Evolutionary conservation across 768 basidiomycete genomes (phyloP), one percentile per base, ranked within the genome.

Genomic region (Boletus speciosus): DNA sequence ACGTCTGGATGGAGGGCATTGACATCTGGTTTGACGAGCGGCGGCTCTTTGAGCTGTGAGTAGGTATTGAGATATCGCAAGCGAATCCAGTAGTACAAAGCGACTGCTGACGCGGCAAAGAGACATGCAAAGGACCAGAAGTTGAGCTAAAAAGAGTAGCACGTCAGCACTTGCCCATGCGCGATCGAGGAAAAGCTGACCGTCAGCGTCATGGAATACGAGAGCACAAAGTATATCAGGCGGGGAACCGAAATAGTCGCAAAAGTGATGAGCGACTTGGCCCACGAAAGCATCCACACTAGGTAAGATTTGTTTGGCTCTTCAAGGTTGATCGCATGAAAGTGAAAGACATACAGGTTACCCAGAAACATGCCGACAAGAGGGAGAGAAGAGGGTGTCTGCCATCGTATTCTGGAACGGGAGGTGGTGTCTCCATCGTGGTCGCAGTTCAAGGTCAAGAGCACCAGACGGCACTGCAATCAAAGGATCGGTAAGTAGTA

Each of bases 1-100:
- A 96, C 88, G 67, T 97, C 93, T 2, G 94, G 94, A 73, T 96
- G 94, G 40, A 93, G 79, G 61, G 91, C 89, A 59, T 88, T 88
- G 14, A 86, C 87, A 64, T 92, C 90, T 0, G 88, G 82, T 62
- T 93, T 93, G 58, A 82, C 79, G 37, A 94, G 74, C 0, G 91
- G 92, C 5, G 85, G 85, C 67, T 93, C 91, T 64, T 86, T 88
- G 50, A 93, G 73, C 61, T 85, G 81, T 9, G 81, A 83, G 62
- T 87, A 91, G 59, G 80, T 81, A 66, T 88, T 88, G 62, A 88
- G 80, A 69, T 85, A 90, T 51, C 82, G 85, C 68, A 84, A 88
- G 51, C 93, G 85, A 54, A 96, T 86, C 79, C 89, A 88, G 63
- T 94, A 90, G 69, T 90, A 89, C 19, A 91, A 66, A 7, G 79